Evolutionary conservation across 1,139 yeast genomes (phyloP).

Genomic region (Tardiomyces depauwii): DNA sequence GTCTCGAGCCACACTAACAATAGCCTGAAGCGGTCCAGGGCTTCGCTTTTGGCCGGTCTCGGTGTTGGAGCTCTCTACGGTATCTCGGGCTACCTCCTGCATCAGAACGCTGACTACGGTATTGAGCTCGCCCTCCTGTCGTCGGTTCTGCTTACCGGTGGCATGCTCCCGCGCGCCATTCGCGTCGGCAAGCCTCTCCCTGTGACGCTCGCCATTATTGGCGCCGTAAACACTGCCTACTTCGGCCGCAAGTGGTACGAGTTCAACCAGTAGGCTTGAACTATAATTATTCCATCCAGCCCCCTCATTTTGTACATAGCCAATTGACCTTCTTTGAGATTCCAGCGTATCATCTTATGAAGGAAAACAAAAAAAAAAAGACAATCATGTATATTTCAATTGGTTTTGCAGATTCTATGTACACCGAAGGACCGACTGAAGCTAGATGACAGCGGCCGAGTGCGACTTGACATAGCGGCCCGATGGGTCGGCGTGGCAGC

Average conservation of each 20-base stretch:
- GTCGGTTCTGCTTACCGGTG: slow-evolving; percentile 50
- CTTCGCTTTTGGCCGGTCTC: slow-evolving; percentile 73
- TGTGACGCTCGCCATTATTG: slow-evolving; percentile 48
- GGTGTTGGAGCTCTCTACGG: slow-evolving; percentile 62
- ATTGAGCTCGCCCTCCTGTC: slow-evolving; percentile 70
- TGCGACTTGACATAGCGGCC: slow-evolving; percentile 94
- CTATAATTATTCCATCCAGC: too few species aligned
- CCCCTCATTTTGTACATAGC: too few species aligned
- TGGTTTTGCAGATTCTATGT: too few species aligned
- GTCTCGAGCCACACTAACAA: too few species aligned
- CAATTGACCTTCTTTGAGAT: too few species aligned
- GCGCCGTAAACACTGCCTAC: slow-evolving; percentile 54
- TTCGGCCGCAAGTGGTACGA: slow-evolving; percentile 64
- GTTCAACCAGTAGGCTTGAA: slow-evolving; percentile 32
- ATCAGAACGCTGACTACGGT: slow-evolving; percentile 67
- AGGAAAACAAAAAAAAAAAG: too few species aligned
- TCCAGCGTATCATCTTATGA: too few species aligned
- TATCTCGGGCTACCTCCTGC: slow-evolving; percentile 64
- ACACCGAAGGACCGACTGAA: too few species aligned
- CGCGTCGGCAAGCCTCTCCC: slow-evolving; percentile 70
- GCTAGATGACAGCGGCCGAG: slow-evolving; percentile 39
- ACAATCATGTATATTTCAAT: too few species aligned
- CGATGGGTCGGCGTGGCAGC: slow-evolving; percentile 96
- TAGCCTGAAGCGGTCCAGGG: slow-evolving; percentile 59
- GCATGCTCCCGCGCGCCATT: slow-evolving; percentile 60